Conservation (phyloP, 306 rosid genomes). For the Sicyos baderoa region DNA sequence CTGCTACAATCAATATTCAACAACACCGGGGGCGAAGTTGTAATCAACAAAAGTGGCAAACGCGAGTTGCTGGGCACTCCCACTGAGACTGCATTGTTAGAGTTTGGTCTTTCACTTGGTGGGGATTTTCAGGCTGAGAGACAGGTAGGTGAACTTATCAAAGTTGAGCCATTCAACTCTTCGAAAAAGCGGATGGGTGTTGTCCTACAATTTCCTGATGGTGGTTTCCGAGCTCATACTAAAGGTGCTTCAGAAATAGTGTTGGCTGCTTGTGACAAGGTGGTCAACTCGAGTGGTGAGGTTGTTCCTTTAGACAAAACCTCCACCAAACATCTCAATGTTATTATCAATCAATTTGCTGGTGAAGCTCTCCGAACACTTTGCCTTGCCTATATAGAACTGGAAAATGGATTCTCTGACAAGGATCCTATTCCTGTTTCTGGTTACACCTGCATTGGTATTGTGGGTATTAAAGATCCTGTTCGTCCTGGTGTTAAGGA, state of each 20-base stretch:
- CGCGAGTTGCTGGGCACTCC: slow-evolving; percentile 78
- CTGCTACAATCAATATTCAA: slow-evolving; percentile 68
- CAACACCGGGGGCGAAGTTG: slow-evolving; percentile 92
- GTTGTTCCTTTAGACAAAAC: slow-evolving; percentile 70
- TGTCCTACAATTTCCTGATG: slow-evolving; percentile 61
- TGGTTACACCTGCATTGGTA: slow-evolving; percentile 76
- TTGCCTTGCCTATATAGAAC: slow-evolving; percentile 77
- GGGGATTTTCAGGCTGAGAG: slow-evolving; percentile 66
- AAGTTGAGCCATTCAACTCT: slow-evolving; percentile 96
- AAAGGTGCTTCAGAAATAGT: slow-evolving; percentile 95
- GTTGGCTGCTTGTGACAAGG: slow-evolving; percentile 82
- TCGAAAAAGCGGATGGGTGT: slow-evolving; percentile 79
- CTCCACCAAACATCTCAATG: slow-evolving; percentile 44
- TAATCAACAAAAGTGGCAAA: slow-evolving; percentile 59
- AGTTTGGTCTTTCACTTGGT: slow-evolving; percentile 73
- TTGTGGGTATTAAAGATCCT: slow-evolving; percentile 95
- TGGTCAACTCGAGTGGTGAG: slow-evolving; percentile 58
- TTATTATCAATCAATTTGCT: slow-evolving; percentile 67
- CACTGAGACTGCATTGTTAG: slow-evolving; percentile 76
- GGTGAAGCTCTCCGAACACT: slow-evolving; percentile 86
- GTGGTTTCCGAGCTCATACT: slow-evolving; percentile 71
- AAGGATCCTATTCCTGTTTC: slow-evolving; percentile 61
- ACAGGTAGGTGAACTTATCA: slow-evolving; percentile 52
- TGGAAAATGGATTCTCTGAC: slow-evolving; percentile 55
- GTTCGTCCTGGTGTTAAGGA: slow-evolving; percentile 97